These are phyloP conservation scores for Aspergillus ochraceoroseus DNA, from an alignment of 2,329 filamentous ascomycete species.

Conservation along the genomic window DNA sequence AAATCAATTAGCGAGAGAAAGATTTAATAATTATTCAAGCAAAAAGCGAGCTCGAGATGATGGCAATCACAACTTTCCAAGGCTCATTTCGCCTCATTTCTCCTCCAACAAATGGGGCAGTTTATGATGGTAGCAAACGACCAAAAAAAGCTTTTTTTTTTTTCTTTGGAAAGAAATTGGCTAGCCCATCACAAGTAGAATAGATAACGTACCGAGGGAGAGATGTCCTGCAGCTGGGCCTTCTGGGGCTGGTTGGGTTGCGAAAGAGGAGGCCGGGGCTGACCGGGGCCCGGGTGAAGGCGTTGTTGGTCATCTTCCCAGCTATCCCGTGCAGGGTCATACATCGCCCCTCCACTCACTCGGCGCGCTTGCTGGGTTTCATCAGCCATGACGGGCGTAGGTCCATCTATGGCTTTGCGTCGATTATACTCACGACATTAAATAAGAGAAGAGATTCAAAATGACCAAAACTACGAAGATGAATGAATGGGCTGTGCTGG, in stretches of 20 bases:
- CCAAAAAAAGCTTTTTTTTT: background rate
- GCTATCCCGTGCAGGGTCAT: constrained; percentile 25
- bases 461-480: background rate
- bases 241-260: constrained; percentile 1
- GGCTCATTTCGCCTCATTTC: background rate
- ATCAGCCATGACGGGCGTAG: constrained; percentile 12
- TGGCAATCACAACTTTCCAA: background rate
- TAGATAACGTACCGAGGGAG: constrained; percentile 9
- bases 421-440: background rate
- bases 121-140: no score
- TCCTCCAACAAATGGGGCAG: background rate
- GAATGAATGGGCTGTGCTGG: constrained; percentile 7
- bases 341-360: constrained; percentile 17
- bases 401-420: background rate
- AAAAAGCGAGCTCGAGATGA: constrained; percentile 2
- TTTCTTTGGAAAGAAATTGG: no score
- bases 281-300: background rate
- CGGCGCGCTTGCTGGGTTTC: constrained; percentile 6
- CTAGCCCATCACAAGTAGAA: background rate
- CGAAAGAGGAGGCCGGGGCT: background rate
- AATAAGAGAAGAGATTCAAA: background rate
- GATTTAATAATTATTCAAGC: background rate
- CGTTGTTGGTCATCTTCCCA: constrained; percentile 18
- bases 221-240: constrained; percentile 2
- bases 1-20: constrained; percentile 3